A percentile compares a stretch with the other conserved stretches of the same genome.
These are phyloP conservation scores for Aspergillus tubingensis DNA, from an alignment of 2,329 filamentous ascomycete genomes.

Conservation along the genomic window DNA sequence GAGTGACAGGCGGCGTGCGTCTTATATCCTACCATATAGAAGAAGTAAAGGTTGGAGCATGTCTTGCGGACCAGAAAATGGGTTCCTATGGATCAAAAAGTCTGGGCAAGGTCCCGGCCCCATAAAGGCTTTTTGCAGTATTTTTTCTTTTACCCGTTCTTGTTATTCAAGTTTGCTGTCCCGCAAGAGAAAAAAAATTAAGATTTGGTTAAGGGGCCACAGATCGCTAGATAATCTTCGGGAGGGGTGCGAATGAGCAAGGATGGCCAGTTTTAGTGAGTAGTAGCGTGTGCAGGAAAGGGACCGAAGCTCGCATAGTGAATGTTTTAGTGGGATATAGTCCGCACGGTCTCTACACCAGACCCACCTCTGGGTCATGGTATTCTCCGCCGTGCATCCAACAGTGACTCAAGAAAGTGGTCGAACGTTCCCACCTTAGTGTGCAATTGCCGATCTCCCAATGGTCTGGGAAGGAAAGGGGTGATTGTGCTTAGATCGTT, in stretches of 20 bases:
- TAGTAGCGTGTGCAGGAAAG: slow-evolving; percentile 1
- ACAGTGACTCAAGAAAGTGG: background rate
- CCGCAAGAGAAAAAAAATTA: background rate
- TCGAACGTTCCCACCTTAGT: background rate
- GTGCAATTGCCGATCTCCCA: background rate
- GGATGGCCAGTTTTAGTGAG: background rate
- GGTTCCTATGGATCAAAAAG: slow-evolving; percentile 1
- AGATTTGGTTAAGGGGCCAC: slow-evolving; percentile 6
- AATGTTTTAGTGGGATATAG: background rate
- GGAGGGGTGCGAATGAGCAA: background rate
- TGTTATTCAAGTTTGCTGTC: background rate
- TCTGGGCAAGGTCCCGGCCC: slow-evolving; percentile 1
- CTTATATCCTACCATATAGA: background rate
- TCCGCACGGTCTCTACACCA: slow-evolving; percentile 1
- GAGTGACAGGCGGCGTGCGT: background rate
- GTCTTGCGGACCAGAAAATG: slow-evolving; percentile 1
- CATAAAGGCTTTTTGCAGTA: background rate
- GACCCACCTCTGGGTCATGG: background rate
- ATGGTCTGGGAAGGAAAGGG: slow-evolving; percentile 3
- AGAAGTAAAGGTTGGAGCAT: background rate
- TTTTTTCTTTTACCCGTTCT: background rate
- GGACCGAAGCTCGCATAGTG: slow-evolving; percentile 2
- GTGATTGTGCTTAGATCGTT: background rate
- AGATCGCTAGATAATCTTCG: slow-evolving; percentile 1
- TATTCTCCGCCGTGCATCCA: background rate